These are phyloP conservation scores for Stenocarpella maydis DNA, from an alignment of 2,329 filamentous ascomycete species.

Conservation along the genomic window DNA sequence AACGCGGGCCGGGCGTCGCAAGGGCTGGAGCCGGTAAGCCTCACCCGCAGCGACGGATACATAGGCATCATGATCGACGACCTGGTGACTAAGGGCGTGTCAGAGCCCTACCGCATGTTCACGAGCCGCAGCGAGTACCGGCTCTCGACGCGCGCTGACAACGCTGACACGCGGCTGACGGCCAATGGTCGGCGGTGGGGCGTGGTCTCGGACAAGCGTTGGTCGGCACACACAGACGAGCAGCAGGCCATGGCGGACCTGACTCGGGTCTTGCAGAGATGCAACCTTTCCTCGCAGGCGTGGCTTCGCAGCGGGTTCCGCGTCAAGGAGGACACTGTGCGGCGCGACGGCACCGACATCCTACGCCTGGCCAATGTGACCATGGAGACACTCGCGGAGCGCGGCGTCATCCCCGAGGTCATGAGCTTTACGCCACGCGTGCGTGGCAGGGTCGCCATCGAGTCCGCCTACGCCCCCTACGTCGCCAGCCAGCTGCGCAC, in stretches of 20 bases:
- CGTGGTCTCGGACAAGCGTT: conserved; percentile 80
- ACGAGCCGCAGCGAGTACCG: conserved; percentile 95
- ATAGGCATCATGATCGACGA: conserved; percentile 99
- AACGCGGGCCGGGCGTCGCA: conserved; percentile 88
- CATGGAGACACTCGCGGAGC: conserved; percentile 62
- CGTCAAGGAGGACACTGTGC: conserved; percentile 70
- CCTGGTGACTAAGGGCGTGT: conserved; percentile 94
- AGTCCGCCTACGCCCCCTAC: conserved; percentile 88
- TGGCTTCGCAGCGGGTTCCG: conserved; percentile 78
- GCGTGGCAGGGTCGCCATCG: conserved; percentile 76
- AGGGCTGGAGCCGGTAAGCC: conserved; percentile 68
- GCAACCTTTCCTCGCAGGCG: conserved; percentile 64
- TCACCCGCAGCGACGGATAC: conserved; percentile 88
- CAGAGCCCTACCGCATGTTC: conserved; percentile 98
- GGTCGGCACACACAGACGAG: conserved; percentile 73
- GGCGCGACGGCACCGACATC: conserved; percentile 80
- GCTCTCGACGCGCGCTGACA: conserved; percentile 90
- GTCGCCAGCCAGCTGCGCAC: conserved; percentile 75
- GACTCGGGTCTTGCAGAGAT: conserved; percentile 64
- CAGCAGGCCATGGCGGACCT: conserved; percentile 74
- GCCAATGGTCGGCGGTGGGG: conserved; percentile 78
- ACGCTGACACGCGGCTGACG: conserved; percentile 89
- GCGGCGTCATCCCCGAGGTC: conserved; percentile 62
- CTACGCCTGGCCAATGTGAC: conserved; percentile 71
- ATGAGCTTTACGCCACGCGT: conserved; percentile 64